These are phyloP conservation scores for Cerioporus squamosus DNA, from an alignment of 1,284 basidiomycete genomes.

Conservation along the genomic window DNA sequence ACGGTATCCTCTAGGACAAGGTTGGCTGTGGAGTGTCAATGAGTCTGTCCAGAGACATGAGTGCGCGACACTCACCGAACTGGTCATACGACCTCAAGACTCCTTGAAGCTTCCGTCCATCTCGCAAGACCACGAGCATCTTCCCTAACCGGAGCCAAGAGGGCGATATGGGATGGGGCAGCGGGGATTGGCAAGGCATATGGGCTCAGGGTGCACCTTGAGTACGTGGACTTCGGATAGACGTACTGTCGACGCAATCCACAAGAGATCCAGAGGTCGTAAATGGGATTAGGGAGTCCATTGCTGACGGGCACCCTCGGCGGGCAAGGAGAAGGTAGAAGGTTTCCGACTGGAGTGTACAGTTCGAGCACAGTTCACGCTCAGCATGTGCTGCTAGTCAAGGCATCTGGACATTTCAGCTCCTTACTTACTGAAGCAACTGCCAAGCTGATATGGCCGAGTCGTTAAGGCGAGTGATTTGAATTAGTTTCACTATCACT, in stretches of 20 bases:
- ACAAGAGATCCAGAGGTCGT: slow-evolving; percentile 96
- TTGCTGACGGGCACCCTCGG: slow-evolving; percentile 36
- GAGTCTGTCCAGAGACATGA: not conserved
- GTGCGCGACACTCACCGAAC: slow-evolving; percentile 75
- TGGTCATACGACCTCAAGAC: slow-evolving; percentile 98
- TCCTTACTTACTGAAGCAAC: too few relatives aligned
- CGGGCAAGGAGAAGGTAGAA: not conserved
- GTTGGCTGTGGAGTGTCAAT: slow-evolving; percentile 67
- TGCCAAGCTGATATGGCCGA: slow-evolving; percentile 80
- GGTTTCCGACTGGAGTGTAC: too few relatives aligned
- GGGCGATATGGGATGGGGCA: slow-evolving; percentile 11
- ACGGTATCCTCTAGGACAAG: slow-evolving; percentile 91
- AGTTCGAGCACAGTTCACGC: too few relatives aligned
- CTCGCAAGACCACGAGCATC: slow-evolving; percentile 96
- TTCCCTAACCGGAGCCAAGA: slow-evolving; percentile 71
- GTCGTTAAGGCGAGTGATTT: slow-evolving; percentile 85
- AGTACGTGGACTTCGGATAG: slow-evolving; percentile 56
- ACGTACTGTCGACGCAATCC: slow-evolving; percentile 99
- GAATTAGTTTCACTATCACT: slow-evolving; percentile 66
- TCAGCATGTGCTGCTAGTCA: too few relatives aligned
- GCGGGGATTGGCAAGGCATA: slow-evolving; percentile 31
- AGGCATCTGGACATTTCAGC: too few relatives aligned
- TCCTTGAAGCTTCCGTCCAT: slow-evolving; percentile 95
- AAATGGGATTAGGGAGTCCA: slow-evolving; percentile 96
- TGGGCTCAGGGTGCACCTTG: slow-evolving; percentile 56